Conservation (phyloP, 106 monocot genomes). For the Apostasia shenzhenica region DNA sequence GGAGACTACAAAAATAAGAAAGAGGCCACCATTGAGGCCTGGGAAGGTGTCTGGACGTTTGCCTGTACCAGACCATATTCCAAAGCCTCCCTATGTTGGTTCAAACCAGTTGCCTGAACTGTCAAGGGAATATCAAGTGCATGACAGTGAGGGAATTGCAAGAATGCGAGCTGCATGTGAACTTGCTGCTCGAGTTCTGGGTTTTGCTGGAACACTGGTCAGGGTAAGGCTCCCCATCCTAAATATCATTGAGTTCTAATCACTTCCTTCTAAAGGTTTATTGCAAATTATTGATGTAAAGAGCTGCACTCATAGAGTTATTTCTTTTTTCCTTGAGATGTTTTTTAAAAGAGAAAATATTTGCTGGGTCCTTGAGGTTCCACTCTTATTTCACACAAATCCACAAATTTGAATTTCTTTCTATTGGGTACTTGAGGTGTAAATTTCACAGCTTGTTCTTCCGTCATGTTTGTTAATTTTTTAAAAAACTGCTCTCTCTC, state of each 20-base stretch:
- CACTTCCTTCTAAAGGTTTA: neutral
- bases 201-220: constrained; percentile 85
- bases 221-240: constrained; percentile 37
- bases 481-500: too few species aligned
- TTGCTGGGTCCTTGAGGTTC: too few species aligned
- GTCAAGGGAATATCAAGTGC: constrained; percentile 56
- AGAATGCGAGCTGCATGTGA: constrained; percentile 87
- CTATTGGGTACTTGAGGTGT: too few species aligned
- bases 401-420: too few species aligned
- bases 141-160: constrained; percentile 78
- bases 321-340: too few species aligned
- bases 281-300: neutral
- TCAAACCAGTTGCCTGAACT: constrained; percentile 65
- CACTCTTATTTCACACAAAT: too few species aligned
- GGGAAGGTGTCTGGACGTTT: constrained; percentile 67
- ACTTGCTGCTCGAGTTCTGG: constrained; percentile 88
- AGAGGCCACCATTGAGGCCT: constrained; percentile 70
- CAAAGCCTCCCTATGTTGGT: constrained; percentile 78
- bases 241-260: neutral
- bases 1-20: constrained; percentile 44
- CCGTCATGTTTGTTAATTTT: too few species aligned
- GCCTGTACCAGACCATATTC: constrained; percentile 74
- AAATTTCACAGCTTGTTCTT: too few species aligned
- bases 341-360: too few species aligned
- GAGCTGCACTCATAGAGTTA: neutral